phyloP scores from a whole-genome alignment of 495 filamentous ascomycete genomes.

The Copromyces sp. region DNA sequence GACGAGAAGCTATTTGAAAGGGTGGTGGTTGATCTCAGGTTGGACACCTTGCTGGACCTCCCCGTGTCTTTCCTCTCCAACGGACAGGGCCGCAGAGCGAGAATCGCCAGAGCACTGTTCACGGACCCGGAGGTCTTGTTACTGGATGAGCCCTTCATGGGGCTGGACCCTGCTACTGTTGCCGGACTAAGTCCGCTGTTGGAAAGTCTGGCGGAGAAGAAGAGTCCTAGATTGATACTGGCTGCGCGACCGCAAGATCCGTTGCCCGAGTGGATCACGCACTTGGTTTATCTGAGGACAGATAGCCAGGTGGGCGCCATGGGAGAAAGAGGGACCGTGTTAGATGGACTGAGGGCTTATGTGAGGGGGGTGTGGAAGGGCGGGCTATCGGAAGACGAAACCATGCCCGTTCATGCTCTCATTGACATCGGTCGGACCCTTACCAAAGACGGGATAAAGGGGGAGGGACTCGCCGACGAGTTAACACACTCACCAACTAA shows the following conservation, averaged over 20 bases:
- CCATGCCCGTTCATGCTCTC: constrained; percentile 34
- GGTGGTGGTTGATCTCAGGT: constrained; percentile 55
- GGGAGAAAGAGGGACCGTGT: constrained; percentile 45
- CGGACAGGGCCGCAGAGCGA: constrained; percentile 77
- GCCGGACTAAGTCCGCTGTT: constrained; percentile 59
- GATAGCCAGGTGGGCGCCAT: constrained; percentile 45
- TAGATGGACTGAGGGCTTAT: constrained; percentile 35
- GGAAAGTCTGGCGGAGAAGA: constrained; percentile 48
- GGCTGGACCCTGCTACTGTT: constrained; percentile 75
- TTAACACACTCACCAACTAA: not conserved
- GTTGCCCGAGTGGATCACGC: constrained; percentile 82
- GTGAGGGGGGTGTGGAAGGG: constrained; percentile 30
- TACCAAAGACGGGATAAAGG: constrained; percentile 35
- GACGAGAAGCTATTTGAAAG: constrained; percentile 40
- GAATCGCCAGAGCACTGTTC: constrained; percentile 78
- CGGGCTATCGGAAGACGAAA: constrained; percentile 22
- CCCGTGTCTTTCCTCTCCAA: constrained; percentile 86
- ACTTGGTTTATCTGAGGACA: constrained; percentile 58
- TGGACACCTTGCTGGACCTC: constrained; percentile 57
- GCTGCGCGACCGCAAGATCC: constrained; percentile 75
- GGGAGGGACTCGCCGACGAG: constrained; percentile 20
- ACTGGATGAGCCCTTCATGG: constrained; percentile 96
- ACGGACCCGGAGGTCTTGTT: constrained; percentile 69
- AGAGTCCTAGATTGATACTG: constrained; percentile 61
- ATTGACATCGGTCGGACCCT: constrained; percentile 40